Base-by-base conservation (phyloP, 495 filamentous ascomycete species). In the Penicillium cataractarum region DNA sequence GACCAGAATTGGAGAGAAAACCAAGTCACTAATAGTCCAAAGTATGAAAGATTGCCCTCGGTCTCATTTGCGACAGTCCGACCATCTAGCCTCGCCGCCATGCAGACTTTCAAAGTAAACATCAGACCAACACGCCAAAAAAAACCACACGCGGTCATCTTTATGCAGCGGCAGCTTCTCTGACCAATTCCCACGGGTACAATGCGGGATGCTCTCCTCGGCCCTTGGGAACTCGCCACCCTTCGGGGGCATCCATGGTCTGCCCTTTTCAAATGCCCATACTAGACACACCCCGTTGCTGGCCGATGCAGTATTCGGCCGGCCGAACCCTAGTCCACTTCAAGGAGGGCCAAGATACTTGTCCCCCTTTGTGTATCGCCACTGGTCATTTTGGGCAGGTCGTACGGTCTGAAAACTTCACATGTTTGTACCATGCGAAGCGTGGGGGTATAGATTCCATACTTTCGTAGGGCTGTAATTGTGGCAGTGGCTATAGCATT, bases 281-380 rank as follows among this genome's bases (percentile, higher is more conserved):
- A 17, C 15, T 6, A 27, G 22, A 44, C 22, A 17, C n/a, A n/a
- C n/a, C 12, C 46, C 46, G 46, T 29, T 50, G 46, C 46, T 50
- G 46, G 46, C 46, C 46, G 46, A 24, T 50, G 46, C 51, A 1
- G 29, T 54, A 6, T 29, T 50, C 37, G 19, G 22, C 40, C 60
- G 60, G 60, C 52, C 42, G 60, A 56, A 31, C 17, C n/a, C 60
- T 42, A 48, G 35, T 0, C 59, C 27, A 21, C 15, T 61, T 61
- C 19, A 26, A 55, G 50, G 6, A 21, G 32, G n/a, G 35, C 21
- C 37, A 22, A 39, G 21, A 56, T 24, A 56, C 4, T 6, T 10
- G 6, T 17, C 10, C 51, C n/a, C n/a, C n/a, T n/a, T 54, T 50
- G 17, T 17, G n/a, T 50, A 4, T 49, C 51, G 51, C 51, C 51